Conservation (phyloP, 768 basidiomycete species). For the Lactarius evosmus region DNA sequence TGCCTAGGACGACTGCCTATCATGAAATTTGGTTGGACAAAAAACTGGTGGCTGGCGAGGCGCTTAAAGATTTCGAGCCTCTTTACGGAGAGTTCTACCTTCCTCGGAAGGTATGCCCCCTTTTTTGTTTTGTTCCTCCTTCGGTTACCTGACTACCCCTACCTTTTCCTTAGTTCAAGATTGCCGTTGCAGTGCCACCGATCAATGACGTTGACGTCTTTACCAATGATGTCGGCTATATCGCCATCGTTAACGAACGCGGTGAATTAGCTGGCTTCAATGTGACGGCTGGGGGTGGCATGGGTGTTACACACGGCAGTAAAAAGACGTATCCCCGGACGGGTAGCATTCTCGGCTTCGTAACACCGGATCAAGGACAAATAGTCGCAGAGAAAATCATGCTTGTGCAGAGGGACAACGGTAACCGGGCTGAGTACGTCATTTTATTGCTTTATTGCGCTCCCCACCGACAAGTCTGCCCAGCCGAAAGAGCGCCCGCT, state of each 20-base stretch:
- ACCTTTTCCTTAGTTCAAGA: slow-evolving; percentile 70
- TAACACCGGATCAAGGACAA: slow-evolving; percentile 80
- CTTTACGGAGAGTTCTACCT: slow-evolving; percentile 98
- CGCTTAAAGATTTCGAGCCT: slow-evolving; percentile 91
- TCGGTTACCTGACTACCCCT: slow-evolving; percentile 20
- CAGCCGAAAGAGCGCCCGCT: slow-evolving; percentile 69
- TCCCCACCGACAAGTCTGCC: background rate
- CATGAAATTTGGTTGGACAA: slow-evolving; percentile 99
- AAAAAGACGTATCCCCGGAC: slow-evolving; percentile 97
- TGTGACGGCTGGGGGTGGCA: slow-evolving; percentile 90
- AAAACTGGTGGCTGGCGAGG: slow-evolving; percentile 92
- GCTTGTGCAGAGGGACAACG: slow-evolving; percentile 91
- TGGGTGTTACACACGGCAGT: slow-evolving; percentile 99
- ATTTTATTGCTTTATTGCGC: background rate
- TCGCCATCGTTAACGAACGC: slow-evolving; percentile 77
- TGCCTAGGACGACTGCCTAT: slow-evolving; percentile 90
- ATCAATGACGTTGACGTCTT: slow-evolving; percentile 96
- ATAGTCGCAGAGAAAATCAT: slow-evolving; percentile 90
- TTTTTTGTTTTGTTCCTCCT: slow-evolving; percentile 10
- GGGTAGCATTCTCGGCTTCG: slow-evolving; percentile 89
- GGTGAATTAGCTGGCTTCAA: slow-evolving; percentile 91
- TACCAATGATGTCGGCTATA: slow-evolving; percentile 94
- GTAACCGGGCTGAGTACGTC: slow-evolving; percentile 87
- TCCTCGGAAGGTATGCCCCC: slow-evolving; percentile 72
- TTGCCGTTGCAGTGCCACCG: slow-evolving; percentile 94